These are phyloP conservation scores for Rhizophagus clarus DNA, from an alignment of 192 early-diverging fungal species.

Conservation along the genomic window DNA sequence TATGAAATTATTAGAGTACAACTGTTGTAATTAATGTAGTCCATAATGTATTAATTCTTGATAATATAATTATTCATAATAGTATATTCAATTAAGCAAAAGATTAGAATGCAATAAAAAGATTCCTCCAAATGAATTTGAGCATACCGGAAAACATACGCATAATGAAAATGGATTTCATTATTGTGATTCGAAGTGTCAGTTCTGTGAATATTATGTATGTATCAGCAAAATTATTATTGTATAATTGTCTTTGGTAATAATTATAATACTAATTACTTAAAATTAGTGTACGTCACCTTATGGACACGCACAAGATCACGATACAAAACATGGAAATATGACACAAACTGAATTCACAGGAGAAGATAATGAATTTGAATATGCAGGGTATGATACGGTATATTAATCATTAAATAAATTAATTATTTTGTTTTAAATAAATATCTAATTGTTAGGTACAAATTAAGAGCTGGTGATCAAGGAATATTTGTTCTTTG, in stretches of 20 bases:
- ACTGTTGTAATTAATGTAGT: not conserved
- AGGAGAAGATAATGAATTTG: conserved; percentile 16
- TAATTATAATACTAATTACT: not conserved
- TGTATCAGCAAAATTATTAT: not conserved
- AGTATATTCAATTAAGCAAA: conserved; percentile 28
- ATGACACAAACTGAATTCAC: conserved; percentile 15
- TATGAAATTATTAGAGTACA: not conserved
- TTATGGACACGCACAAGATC: not conserved
- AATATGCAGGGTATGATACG: conserved; percentile 16
- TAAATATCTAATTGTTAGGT: not conserved
- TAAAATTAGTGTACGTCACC: conserved; percentile 9
- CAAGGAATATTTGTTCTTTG: conserved; percentile 21
- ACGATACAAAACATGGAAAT: conserved; percentile 15
- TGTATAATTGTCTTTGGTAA: too few relatives aligned
- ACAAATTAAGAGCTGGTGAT: conserved; percentile 13
- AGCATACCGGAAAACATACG: conserved; percentile 26
- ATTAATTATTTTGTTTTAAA: too few relatives aligned
- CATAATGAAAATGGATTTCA: conserved; percentile 17
- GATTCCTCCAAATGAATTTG: conserved; percentile 27
- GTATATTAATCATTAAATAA: not conserved
- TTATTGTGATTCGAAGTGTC: conserved; percentile 18
- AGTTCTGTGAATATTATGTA: conserved; percentile 26
- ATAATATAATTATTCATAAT: not conserved
- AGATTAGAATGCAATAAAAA: conserved; percentile 13
- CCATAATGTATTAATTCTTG: not conserved